A percentile compares a stretch with the other conserved stretches of the same genome.
Conservation (phyloP, 768 basidiomycete genomes). For the Omphalotus guepiniiformis region DNA sequence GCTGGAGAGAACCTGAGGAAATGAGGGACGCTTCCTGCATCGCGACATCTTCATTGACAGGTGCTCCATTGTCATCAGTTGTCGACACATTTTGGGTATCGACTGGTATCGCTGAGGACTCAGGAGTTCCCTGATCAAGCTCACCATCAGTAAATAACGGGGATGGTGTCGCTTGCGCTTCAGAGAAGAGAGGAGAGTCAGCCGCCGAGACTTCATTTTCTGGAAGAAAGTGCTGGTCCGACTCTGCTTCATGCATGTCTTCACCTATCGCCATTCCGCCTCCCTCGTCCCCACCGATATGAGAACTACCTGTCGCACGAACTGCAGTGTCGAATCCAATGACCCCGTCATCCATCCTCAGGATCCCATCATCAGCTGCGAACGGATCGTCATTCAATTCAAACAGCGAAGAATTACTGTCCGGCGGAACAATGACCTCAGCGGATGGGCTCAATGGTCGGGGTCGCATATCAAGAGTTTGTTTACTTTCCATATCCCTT, state of each 20-base stretch:
- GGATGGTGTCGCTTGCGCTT: conserved; percentile 2
- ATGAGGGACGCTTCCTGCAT: too few species aligned
- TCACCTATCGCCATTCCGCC: neutral
- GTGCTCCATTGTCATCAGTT: too few species aligned
- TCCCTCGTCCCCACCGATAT: too few species aligned
- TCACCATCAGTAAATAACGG: conserved; percentile 1
- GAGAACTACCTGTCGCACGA: neutral
- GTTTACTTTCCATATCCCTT: neutral
- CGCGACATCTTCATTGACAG: too few species aligned
- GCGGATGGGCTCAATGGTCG: too few species aligned
- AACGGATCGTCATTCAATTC: neutral
- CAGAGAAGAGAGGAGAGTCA: conserved; percentile 2
- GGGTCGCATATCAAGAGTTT: too few species aligned
- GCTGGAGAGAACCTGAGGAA: too few species aligned
- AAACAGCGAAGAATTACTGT: neutral
- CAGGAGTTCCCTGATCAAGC: too few species aligned
- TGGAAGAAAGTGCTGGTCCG: neutral
- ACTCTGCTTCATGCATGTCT: neutral
- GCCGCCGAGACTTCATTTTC: too few species aligned
- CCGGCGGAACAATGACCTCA: neutral
- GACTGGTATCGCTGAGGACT: too few species aligned
- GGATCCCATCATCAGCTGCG: neutral
- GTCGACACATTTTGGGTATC: too few species aligned
- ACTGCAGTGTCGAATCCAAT: neutral
- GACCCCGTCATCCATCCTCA: neutral